Conservation (phyloP, 2,329 filamentous ascomycete species). For the Aspergillus unguis region DNA sequence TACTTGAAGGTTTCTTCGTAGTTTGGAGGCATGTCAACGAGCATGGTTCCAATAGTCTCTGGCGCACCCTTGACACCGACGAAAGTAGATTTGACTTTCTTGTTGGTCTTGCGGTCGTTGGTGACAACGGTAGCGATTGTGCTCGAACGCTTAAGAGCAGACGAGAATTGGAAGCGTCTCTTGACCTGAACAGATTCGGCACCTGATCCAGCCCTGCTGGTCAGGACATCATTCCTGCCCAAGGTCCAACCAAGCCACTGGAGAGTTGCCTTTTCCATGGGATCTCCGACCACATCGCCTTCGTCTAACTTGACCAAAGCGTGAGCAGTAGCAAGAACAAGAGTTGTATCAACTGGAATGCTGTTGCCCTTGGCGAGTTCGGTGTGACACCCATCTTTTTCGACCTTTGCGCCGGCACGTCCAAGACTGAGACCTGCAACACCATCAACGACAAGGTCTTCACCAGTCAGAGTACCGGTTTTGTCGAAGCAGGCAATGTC, state of each 20-base stretch:
- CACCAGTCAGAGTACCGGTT: slow-evolving; percentile 92
- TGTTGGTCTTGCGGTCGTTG: slow-evolving; percentile 67
- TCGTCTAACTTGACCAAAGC: slow-evolving; percentile 95
- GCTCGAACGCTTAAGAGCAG: slow-evolving; percentile 90
- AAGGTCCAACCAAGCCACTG: slow-evolving; percentile 85
- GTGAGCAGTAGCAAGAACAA: slow-evolving; percentile 92
- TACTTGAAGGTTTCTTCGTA: slow-evolving; percentile 99
- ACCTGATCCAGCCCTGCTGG: slow-evolving; percentile 55
- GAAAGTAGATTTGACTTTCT: slow-evolving; percentile 80
- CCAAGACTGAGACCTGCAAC: slow-evolving; percentile 84
- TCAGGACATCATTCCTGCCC: slow-evolving; percentile 82
- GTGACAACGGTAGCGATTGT: slow-evolving; percentile 80
- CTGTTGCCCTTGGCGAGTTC: slow-evolving; percentile 69
- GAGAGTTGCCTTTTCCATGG: slow-evolving; percentile 97
- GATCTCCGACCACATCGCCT: slow-evolving; percentile 94
- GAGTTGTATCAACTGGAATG: slow-evolving; percentile 74
- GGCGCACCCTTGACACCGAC: slow-evolving; percentile 95
- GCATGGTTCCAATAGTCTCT: slow-evolving; percentile 93
- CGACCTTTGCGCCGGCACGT: slow-evolving; percentile 62
- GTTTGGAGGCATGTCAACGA: slow-evolving; percentile 73
- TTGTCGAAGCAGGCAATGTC: slow-evolving; percentile 99
- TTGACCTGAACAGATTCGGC: slow-evolving; percentile 85
- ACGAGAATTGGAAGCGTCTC: slow-evolving; percentile 97
- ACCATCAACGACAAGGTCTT: slow-evolving; percentile 94
- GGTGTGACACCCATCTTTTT: slow-evolving; percentile 78